A percentile compares a stretch with the other conserved stretches of the same genome.
phyloP scores from a whole-genome alignment of 164 flowering plant species.

The Aristolochia contorta region DNA sequence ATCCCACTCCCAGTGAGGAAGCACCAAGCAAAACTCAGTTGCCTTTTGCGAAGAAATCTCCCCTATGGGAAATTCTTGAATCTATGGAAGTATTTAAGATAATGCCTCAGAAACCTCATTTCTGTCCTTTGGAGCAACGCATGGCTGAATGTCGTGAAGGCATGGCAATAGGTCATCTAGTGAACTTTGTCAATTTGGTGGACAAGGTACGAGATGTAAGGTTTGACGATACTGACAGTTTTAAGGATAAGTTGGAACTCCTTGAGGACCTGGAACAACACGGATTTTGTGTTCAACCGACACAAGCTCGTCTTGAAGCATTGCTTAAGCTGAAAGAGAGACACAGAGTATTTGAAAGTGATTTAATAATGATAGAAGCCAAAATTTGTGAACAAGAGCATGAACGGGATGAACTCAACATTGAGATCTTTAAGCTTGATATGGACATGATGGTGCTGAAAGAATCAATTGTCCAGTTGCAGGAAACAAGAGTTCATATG shows the following conservation, averaged over 20 bases:
- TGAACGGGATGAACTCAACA: not conserved
- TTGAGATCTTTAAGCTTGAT: not conserved
- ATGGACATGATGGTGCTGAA: not conserved
- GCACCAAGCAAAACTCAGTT: no score
- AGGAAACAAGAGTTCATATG: not conserved
- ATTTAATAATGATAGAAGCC: not conserved
- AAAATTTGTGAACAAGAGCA: not conserved
- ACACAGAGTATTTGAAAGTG: not conserved
- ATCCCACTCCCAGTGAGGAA: no score
- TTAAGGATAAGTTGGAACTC: not conserved
- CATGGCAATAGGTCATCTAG: not conserved
- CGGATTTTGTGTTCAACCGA: not conserved
- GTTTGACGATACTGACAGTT: not conserved
- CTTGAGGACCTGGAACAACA: not conserved
- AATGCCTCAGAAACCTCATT: constrained; percentile 2
- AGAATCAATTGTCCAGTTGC: not conserved
- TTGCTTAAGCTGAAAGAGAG: not conserved
- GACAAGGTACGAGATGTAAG: not conserved
- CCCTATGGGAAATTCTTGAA: not conserved
- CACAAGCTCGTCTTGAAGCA: not conserved
- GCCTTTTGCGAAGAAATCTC: not conserved
- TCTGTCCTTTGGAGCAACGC: not conserved
- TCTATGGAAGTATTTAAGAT: not conserved
- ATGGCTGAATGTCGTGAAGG: not conserved
- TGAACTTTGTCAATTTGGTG: not conserved